Evolutionary conservation across 2,329 filamentous ascomycete species (phyloP), one percentile per base, ranked within the genome.

Genomic region (Pseudogymnoascus sp.): DNA sequence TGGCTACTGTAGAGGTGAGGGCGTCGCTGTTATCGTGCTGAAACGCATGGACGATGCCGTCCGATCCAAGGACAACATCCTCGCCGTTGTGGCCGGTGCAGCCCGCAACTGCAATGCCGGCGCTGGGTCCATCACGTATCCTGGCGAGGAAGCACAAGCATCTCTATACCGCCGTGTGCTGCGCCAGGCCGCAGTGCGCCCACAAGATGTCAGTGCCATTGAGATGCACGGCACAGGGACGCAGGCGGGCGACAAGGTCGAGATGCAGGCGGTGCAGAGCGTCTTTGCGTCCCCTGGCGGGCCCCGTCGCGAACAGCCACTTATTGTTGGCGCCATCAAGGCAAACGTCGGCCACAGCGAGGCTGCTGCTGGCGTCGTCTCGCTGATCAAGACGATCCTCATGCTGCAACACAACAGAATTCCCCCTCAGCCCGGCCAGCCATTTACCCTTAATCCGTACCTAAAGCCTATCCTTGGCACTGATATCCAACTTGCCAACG

Each of bases 211-310:
- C 61, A 85, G 85, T 73, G 93, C 92, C 70, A 85, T 94, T 8
- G 91, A 94, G 75, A 91, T 93, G 86, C 90, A 95, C 72, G 90
- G 89, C 16, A 94, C 90, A 2, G 91, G 90, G 39, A 95, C 90
- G 0, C 89, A 92, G 72, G 90, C 88, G 38, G 91, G 89, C 65
- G 91, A 94, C 69, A 85, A 84, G 7, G 88, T 84, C 3, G 91
- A 95, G 72, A 91, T 92, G 87, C 79, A 84, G 0, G 90, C 87
- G 0, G 87, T 93, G 59, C 83, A 85, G 52, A 80, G 82, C 45
- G 77, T 80, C 9, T 87, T 87, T 66, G 83, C 82, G 52, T 81
- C 82, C 19, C 22, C 33, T 28, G n/a, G 14, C 9, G 16, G 55
- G 7, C 16, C 39, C 11, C 22, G 33, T 12, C 22, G 12, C 28